Conservation (phyloP, 805 yeast genomes). For the Kodamaea neixiangensis region DNA sequence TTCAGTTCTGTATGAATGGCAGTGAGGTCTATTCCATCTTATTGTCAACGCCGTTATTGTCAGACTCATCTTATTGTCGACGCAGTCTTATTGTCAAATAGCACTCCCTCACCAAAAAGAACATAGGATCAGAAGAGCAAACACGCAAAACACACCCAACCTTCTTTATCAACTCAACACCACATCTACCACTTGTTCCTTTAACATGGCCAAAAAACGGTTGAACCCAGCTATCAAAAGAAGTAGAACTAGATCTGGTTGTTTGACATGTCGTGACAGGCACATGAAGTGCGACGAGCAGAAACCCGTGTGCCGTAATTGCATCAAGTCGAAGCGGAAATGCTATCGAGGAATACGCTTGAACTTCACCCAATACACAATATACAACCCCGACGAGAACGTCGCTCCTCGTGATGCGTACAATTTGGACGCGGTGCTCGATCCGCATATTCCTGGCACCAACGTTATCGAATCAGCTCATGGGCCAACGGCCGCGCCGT, state of each 20-base stretch:
- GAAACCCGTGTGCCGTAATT: slow-evolving; percentile 59
- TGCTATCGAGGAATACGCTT: slow-evolving; percentile 50
- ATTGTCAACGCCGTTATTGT: neutral
- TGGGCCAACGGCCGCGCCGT: neutral
- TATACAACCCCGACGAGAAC: slow-evolving; percentile 33
- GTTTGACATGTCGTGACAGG: slow-evolving; percentile 63
- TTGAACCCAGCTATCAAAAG: slow-evolving; percentile 27
- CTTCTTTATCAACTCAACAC: neutral
- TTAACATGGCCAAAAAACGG: slow-evolving; percentile 27
- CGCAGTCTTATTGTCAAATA: too few relatives aligned
- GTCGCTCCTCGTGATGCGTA: neutral
- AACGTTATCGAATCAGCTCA: neutral
- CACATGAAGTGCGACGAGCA: slow-evolving; percentile 70
- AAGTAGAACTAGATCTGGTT: slow-evolving; percentile 50
- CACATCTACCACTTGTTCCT: neutral
- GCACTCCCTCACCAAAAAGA: too few relatives aligned
- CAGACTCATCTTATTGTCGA: too few relatives aligned
- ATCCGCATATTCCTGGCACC: neutral
- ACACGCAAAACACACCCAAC: neutral
- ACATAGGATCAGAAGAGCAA: neutral
- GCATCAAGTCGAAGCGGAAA: slow-evolving; percentile 49
- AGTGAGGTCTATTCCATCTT: neutral
- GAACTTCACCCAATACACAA: slow-evolving; percentile 45
- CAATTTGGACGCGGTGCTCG: neutral
- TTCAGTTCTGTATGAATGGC: neutral